phyloP scores from a whole-genome alignment of 202 grass and related monocot species.

The Carex sylvatica region DNA sequence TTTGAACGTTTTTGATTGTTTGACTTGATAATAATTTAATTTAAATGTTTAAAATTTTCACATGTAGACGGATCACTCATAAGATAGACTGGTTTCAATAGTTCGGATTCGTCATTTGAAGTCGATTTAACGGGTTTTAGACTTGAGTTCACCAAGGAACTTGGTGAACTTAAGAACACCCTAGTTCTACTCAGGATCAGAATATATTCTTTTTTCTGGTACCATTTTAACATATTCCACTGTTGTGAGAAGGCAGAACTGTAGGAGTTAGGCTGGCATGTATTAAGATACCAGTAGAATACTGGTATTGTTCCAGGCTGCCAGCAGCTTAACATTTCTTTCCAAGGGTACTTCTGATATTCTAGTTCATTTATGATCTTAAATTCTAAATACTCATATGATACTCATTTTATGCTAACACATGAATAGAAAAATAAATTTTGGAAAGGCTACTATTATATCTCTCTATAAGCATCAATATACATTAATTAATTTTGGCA shows the following conservation, averaged over 20 bases:
- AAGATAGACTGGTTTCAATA: no score
- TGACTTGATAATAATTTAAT: no score
- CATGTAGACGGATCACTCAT: no score
- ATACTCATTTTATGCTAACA: not conserved
- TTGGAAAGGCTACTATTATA: not conserved
- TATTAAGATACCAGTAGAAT: not conserved
- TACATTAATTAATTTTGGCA: not conserved
- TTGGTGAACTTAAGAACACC: no score
- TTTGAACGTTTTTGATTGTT: no score
- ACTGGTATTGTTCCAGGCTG: no score
- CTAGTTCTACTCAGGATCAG: no score
- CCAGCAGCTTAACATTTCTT: not conserved
- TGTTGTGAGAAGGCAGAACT: not conserved
- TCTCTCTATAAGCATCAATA: not conserved
- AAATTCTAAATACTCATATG: not conserved
- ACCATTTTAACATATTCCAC: constrained; percentile 1
- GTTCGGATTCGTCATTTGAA: no score
- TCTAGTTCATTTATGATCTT: not conserved
- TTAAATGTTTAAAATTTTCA: no score
- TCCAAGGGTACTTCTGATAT: not conserved
- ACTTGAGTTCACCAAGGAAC: no score
- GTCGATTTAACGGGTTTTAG: no score
- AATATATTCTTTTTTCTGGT: not conserved
- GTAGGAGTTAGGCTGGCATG: not conserved
- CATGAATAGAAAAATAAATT: not conserved